phyloP scores from a whole-genome alignment of 805 yeast genomes.

The Myxozyma melibiosi region DNA sequence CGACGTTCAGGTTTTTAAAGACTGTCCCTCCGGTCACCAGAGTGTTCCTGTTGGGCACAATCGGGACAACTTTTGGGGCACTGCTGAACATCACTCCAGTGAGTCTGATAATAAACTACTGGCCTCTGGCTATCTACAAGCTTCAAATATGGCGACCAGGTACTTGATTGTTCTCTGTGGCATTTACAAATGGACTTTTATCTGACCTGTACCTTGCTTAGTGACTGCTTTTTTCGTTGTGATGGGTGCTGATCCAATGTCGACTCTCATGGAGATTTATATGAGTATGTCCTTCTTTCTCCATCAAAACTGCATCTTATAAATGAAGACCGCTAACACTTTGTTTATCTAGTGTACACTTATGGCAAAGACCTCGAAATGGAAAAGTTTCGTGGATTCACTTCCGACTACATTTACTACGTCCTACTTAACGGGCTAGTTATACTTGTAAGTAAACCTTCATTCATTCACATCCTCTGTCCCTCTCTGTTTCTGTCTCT shows the following conservation, averaged over 20 bases:
- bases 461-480: not conserved
- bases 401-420: conserved; percentile 35
- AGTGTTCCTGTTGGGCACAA: conserved; percentile 30
- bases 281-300: conserved; percentile 25
- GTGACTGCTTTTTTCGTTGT: conserved; percentile 34
- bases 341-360: conserved; percentile 28
- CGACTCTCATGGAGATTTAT: conserved; percentile 34
- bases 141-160: conserved; percentile 29
- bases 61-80: conserved; percentile 31
- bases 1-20: conserved; percentile 19
- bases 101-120: conserved; percentile 23
- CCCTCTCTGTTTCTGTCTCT: not conserved
- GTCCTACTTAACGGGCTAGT: conserved; percentile 31
- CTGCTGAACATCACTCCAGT: conserved; percentile 27
- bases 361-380: conserved; percentile 35
- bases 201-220: not conserved
- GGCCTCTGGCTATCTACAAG: conserved; percentile 29
- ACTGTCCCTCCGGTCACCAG: conserved; percentile 34
- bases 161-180: not conserved
- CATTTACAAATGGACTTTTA: not conserved
- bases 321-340: no score
- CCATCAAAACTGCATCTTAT: not conserved
- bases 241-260: conserved; percentile 32
- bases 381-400: conserved; percentile 32
- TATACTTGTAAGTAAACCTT: conserved; percentile 29